Evolutionary conservation across 1,284 basidiomycete species (phyloP).

Genomic region (Ustilago shanxiensis): DNA sequence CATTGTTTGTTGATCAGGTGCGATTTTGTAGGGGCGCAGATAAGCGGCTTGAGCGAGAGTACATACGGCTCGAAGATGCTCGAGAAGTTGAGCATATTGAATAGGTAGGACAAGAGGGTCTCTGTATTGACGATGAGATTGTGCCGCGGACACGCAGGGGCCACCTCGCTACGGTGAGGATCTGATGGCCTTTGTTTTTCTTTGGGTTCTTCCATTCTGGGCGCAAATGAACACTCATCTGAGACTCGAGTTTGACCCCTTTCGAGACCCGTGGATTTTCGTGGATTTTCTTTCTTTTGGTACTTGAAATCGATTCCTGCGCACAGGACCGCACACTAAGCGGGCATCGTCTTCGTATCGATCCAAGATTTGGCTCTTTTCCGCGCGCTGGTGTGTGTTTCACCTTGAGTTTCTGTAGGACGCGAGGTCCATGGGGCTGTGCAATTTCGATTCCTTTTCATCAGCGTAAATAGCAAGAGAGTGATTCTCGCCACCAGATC

Average conservation of each 20-base stretch:
- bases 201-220: conserved; percentile 5
- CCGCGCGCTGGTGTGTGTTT: conserved; percentile 10
- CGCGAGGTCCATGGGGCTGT: conserved; percentile 11
- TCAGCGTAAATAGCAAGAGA: not conserved
- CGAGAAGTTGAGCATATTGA: conserved; percentile 16
- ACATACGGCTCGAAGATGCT: not conserved
- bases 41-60: conserved; percentile 1
- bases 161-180: conserved; percentile 7
- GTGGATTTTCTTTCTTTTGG: conserved; percentile 12
- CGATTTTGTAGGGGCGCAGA: not conserved
- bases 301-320: conserved; percentile 1
- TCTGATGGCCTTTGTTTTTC: conserved; percentile 1
- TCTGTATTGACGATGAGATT: conserved; percentile 3
- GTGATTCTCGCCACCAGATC: not conserved
- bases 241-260: conserved; percentile 7
- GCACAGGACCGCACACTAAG: too few species aligned
- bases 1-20: not conserved
- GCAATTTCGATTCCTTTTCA: conserved; percentile 6
- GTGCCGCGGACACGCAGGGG: conserved; percentile 15
- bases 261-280: conserved; percentile 34
- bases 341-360: not conserved
- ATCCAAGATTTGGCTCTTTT: not conserved
- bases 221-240: conserved; percentile 13
- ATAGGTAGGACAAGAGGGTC: not conserved
- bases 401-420: not conserved